Evolutionary conservation across 2,329 filamentous ascomycete species (phyloP).

Genomic region (Exophiala viscosa): DNA sequence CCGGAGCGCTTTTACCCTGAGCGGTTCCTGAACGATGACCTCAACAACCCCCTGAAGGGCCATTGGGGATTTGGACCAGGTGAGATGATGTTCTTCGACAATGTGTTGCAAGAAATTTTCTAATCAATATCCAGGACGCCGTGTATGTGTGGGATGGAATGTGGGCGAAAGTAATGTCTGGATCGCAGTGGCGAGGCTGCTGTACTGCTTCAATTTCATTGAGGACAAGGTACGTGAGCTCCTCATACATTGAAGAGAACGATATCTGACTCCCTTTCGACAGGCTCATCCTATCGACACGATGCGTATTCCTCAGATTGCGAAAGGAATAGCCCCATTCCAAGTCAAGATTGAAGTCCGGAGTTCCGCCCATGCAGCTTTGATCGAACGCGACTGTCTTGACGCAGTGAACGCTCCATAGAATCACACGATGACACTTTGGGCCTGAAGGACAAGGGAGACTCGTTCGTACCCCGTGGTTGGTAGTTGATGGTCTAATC

Average conservation of each 20-base stretch:
- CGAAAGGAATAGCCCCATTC: slow-evolving; percentile 28
- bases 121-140: not conserved
- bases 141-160: slow-evolving; percentile 3
- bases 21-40: slow-evolving; percentile 15
- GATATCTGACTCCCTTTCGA: not conserved
- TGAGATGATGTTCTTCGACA: not conserved
- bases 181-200: not conserved
- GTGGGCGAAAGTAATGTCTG: not conserved
- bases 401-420: no score
- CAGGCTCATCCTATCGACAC: slow-evolving; percentile 2
- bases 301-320: not conserved
- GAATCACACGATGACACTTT: no score
- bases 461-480: no score
- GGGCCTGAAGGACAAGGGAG: no score
- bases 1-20: slow-evolving; percentile 2
- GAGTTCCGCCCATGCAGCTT: slow-evolving; percentile 13
- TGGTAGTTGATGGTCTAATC: no score
- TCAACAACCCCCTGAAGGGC: not conserved
- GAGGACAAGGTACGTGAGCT: not conserved
- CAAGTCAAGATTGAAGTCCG: slow-evolving; percentile 26
- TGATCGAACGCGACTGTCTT: slow-evolving; percentile 9
- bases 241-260: not conserved
- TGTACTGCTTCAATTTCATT: slow-evolving; percentile 9
- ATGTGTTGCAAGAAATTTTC: not conserved
- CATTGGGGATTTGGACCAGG: slow-evolving; percentile 1